Evolutionary conservation across 1,139 yeast species (phyloP).

Genomic region (Kluyveromyces sp.): DNA sequence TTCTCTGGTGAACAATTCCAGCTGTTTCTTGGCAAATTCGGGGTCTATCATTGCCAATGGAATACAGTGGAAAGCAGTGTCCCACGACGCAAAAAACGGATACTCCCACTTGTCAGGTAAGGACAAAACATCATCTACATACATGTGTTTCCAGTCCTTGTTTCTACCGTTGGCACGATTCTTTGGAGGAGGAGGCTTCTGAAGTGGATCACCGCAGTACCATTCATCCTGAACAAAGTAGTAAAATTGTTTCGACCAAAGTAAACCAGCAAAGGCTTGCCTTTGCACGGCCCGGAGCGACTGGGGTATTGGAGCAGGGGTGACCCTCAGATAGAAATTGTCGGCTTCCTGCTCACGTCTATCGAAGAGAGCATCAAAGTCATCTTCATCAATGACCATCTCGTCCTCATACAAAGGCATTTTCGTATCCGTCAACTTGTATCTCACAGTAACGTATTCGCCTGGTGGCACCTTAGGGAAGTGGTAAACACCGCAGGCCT

Average conservation of each 20-base stretch:
- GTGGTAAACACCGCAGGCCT: slow-evolving; percentile 73
- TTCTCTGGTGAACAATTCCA: slow-evolving; percentile 81
- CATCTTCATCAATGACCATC: slow-evolving; percentile 66
- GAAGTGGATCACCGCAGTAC: slow-evolving; percentile 81
- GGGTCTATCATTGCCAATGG: slow-evolving; percentile 96
- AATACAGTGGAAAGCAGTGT: slow-evolving; percentile 91
- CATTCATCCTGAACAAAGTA: slow-evolving; percentile 83
- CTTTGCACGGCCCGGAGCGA: slow-evolving; percentile 81
- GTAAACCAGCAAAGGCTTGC: slow-evolving; percentile 89
- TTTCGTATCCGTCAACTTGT: slow-evolving; percentile 47
- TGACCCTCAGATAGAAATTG: slow-evolving; percentile 84
- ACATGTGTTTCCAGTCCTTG: slow-evolving; percentile 83
- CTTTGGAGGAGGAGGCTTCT: slow-evolving; percentile 65
- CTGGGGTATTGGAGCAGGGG: slow-evolving; percentile 81
- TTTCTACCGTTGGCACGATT: slow-evolving; percentile 81
- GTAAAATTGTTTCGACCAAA: slow-evolving; percentile 94
- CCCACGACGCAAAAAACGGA: slow-evolving; percentile 98
- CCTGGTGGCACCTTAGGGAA: slow-evolving; percentile 82
- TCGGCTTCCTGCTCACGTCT: slow-evolving; percentile 86
- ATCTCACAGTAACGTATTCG: slow-evolving; percentile 82
- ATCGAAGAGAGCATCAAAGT: slow-evolving; percentile 65
- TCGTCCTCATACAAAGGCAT: slow-evolving; percentile 26
- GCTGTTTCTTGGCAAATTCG: slow-evolving; percentile 83
- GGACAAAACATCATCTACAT: slow-evolving; percentile 81
- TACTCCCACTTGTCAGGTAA: slow-evolving; percentile 97